A percentile compares a stretch with the other conserved stretches of the same genome.
These are phyloP conservation scores for Byssothecium circinans DNA, from an alignment of 2,329 filamentous ascomycete genomes.

Conservation along the genomic window DNA sequence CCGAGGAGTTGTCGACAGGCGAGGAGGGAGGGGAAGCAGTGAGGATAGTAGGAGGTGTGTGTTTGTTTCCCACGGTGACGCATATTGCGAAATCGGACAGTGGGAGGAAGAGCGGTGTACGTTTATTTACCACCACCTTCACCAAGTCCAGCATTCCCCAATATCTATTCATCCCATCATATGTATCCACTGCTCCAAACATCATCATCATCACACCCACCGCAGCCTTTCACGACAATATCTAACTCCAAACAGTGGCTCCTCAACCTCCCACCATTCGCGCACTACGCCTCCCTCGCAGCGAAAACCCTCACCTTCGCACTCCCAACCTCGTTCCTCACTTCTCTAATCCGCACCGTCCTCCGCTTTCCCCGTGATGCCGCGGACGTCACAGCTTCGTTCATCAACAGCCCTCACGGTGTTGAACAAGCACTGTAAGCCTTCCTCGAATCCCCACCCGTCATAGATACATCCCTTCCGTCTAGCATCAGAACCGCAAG, in stretches of 20 bases:
- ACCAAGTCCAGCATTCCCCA: too few species aligned
- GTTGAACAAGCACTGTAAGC: conserved; percentile 55
- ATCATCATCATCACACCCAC: neutral
- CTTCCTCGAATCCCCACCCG: conserved; percentile 20
- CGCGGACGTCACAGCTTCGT: conserved; percentile 52
- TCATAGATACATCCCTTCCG: neutral
- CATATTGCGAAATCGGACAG: conserved; percentile 50
- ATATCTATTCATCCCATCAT: too few species aligned
- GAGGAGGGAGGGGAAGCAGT: conserved; percentile 21
- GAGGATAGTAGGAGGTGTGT: conserved; percentile 38
- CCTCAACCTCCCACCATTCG: conserved; percentile 15
- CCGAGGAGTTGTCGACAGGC: conserved; percentile 15
- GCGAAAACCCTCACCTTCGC: conserved; percentile 48
- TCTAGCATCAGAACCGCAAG: conserved; percentile 21
- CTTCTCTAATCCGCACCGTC: conserved; percentile 45
- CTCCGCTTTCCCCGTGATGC: conserved; percentile 49
- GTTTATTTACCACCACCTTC: conserved; percentile 13
- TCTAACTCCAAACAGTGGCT: conserved; percentile 6
- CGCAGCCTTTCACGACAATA: neutral
- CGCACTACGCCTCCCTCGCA: conserved; percentile 37
- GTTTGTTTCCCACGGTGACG: conserved; percentile 52
- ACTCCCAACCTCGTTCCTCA: conserved; percentile 46
- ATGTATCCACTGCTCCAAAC: too few species aligned
- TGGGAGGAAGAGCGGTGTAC: conserved; percentile 45
- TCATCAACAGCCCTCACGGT: conserved; percentile 53